Evolutionary conservation across 116 monocot genomes (phyloP).

Genomic region (Iris pallida): DNA sequence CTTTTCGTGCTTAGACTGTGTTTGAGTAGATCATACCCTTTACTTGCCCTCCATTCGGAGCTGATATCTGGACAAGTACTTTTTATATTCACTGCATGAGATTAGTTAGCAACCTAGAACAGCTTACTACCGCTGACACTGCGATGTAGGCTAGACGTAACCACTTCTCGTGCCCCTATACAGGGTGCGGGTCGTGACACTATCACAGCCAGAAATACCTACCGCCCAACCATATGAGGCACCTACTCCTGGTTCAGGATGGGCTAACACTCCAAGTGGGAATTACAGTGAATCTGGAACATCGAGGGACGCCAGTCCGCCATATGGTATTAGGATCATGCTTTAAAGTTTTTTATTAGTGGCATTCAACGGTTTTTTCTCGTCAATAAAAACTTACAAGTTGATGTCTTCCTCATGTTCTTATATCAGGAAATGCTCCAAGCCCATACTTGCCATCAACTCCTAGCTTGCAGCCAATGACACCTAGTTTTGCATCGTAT

Average conservation of each 20-base stretch:
- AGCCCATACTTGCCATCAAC: slow-evolving; percentile 96
- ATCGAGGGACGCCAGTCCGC: slow-evolving; percentile 61
- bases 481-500: slow-evolving; percentile 75
- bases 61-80: no score
- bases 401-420: background rate
- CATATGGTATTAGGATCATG: slow-evolving; percentile 53
- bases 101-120: no score
- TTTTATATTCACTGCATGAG: no score
- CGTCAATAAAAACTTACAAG: background rate
- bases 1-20: no score
- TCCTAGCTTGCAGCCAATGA: slow-evolving; percentile 91
- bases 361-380: background rate
- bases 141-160: no score
- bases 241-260: slow-evolving; percentile 94
- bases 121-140: no score
- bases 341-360: background rate
- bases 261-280: slow-evolving; percentile 93
- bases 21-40: no score
- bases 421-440: slow-evolving; percentile 69
- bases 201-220: slow-evolving; percentile 78
- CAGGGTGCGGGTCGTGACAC: no score
- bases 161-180: no score
- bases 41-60: no score
- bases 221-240: slow-evolving; percentile 82
- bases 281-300: slow-evolving; percentile 73